Conservation (phyloP, 306 rosid genomes). For the Quercus gilva region DNA sequence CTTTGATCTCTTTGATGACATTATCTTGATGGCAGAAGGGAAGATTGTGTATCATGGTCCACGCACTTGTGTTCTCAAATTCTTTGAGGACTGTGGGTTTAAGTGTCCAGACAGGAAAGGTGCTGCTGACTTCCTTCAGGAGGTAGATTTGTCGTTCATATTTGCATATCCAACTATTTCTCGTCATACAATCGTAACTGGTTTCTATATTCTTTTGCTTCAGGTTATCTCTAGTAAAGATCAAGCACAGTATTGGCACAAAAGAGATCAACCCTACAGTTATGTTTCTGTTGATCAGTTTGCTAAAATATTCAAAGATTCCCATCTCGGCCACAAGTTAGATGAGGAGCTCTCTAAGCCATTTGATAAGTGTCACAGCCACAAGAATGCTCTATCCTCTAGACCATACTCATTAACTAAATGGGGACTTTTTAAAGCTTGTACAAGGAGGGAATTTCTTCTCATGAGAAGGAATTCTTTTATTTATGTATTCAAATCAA, state of each 20-base stretch:
- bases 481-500: conserved; percentile 34
- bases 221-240: conserved; percentile 28
- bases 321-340: conserved; percentile 26
- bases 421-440: conserved; percentile 47
- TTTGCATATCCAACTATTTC: background rate
- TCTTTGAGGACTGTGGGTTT: conserved; percentile 47
- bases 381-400: conserved; percentile 13
- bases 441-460: conserved; percentile 42
- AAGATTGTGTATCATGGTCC: conserved; percentile 52
- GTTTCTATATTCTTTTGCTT: conserved; percentile 10
- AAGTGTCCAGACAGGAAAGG: conserved; percentile 48
- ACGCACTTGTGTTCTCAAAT: conserved; percentile 26
- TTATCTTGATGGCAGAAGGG: conserved; percentile 42
- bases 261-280: conserved; percentile 5
- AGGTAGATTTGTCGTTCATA: background rate
- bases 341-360: conserved; percentile 25
- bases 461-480: conserved; percentile 44
- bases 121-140: conserved; percentile 24
- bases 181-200: background rate
- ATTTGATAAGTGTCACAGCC: conserved; percentile 19
- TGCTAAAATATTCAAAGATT: conserved; percentile 22
- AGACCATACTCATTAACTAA: conserved; percentile 27
- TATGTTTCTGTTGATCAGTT: conserved; percentile 32
- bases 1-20: conserved; percentile 49
- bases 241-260: conserved; percentile 43